A percentile compares a stretch with the other conserved stretches of the same genome.
phyloP scores from a whole-genome alignment of 2,329 filamentous ascomycete species.

The Phaeosphaeria sp. region DNA sequence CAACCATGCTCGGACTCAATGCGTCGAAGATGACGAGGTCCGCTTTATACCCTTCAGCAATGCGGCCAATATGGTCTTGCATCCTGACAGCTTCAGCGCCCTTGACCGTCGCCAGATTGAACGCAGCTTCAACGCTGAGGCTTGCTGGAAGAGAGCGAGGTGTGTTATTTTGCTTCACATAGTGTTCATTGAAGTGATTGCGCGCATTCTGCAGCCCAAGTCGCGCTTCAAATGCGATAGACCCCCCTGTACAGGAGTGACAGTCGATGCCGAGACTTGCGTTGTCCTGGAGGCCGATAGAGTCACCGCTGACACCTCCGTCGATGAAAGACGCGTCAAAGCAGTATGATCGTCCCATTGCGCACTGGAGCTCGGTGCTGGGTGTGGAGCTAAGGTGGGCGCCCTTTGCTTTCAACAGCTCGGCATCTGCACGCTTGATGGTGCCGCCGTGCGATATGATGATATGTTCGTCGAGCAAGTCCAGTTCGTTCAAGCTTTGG shows the following conservation, averaged over 20 bases:
- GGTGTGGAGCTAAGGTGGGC: slow-evolving; percentile 55
- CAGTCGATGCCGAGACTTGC: slow-evolving; percentile 62
- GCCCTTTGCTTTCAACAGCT: slow-evolving; percentile 42
- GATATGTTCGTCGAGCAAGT: slow-evolving; percentile 51
- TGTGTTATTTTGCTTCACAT: slow-evolving; percentile 52
- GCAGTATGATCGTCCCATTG: slow-evolving; percentile 46
- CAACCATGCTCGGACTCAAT: slow-evolving; percentile 50
- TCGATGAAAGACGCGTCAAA: slow-evolving; percentile 35
- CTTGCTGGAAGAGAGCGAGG: slow-evolving; percentile 56
- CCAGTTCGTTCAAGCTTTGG: slow-evolving; percentile 39
- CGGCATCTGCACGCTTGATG: slow-evolving; percentile 43
- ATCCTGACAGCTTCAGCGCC: slow-evolving; percentile 54
- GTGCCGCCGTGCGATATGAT: slow-evolving; percentile 52
- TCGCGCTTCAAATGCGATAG: slow-evolving; percentile 55
- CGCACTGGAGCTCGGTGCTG: slow-evolving; percentile 60
- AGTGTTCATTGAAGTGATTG: slow-evolving; percentile 49
- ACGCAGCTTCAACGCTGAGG: slow-evolving; percentile 51
- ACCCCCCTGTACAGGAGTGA: slow-evolving; percentile 59
- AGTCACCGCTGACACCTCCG: slow-evolving; percentile 18
- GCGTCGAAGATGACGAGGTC: slow-evolving; percentile 59
- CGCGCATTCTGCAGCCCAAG: slow-evolving; percentile 60
- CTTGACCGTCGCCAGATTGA: slow-evolving; percentile 58
- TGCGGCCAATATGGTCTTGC: slow-evolving; percentile 52
- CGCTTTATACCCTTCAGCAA: slow-evolving; percentile 56
- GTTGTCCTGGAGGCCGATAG: slow-evolving; percentile 43